Evolutionary conservation across 2,329 filamentous ascomycete genomes (phyloP), one percentile per base, ranked within the genome.

Genomic region (Neopestalotiopsis sp.): DNA sequence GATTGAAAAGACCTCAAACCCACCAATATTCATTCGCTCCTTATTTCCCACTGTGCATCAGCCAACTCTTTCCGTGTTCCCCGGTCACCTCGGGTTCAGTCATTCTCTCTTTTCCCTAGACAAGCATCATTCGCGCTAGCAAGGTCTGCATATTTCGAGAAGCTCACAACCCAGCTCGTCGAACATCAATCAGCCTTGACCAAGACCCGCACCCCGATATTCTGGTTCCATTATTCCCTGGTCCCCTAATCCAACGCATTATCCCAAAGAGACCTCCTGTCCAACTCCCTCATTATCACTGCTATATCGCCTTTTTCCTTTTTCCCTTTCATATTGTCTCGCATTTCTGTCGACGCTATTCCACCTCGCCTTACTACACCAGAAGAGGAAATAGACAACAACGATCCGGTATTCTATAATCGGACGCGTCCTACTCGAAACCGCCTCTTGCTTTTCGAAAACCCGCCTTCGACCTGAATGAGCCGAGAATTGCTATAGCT

Each of bases 131-230:
- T 73, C 76, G 76, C 75, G 74, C 76, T 78, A 78, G 77, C 72
- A 77, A 74, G 75, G 74, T 76, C 73, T 71, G 72, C 74, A 67
- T 75, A 78, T 76, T 78, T 78, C 76, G 74, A 78, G 76, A 78
- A 78, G 74, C 75, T 76, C 73, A 34, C 59, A 73, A 67, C 65
- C 73, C 72, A 70, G 74, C 74, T 74, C 72, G 74, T 69, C 75
- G 72, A 74, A 73, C 73, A 68, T 68, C 65, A 56, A 64, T 74
- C 74, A 71, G 73, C 74, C 73, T 71, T 67, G 73, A 72, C 76
- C 75, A 73, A 69, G 76, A 78, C 77, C 77, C 77, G 75, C 77
- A 74, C 74, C 71, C 76, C 75, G 74, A 74, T 74, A 73, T 75
- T 76, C 74, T 74, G 76, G 77, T 76, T 75, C 76, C 73, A 73